phyloP scores from a whole-genome alignment of 176 grass and related monocot genomes.

The Bonia amplexicaulis region DNA sequence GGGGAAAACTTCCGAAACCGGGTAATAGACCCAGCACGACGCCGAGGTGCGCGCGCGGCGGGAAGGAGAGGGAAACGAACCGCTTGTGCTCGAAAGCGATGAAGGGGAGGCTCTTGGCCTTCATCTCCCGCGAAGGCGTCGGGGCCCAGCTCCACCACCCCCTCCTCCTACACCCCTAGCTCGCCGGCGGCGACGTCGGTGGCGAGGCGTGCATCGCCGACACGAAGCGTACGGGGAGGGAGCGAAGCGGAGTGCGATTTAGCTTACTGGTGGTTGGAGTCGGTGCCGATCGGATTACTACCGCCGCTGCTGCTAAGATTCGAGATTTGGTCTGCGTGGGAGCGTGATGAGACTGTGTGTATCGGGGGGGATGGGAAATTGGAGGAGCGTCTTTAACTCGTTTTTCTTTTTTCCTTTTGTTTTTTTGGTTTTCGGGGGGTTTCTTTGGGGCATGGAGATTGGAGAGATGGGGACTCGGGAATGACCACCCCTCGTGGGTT shows the following conservation, averaged over 20 bases:
- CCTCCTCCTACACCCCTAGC: too few relatives aligned
- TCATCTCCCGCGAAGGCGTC: conserved; percentile 42
- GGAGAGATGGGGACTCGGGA: conserved; percentile 2
- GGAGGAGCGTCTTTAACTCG: background rate
- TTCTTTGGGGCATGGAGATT: background rate
- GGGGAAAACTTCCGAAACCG: background rate
- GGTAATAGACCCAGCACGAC: background rate
- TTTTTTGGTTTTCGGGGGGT: background rate
- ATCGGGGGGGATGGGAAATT: conserved; percentile 22
- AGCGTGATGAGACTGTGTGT: background rate
- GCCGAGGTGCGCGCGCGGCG: background rate
- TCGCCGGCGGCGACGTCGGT: background rate
- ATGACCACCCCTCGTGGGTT: background rate
- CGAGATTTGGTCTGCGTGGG: conserved; percentile 36
- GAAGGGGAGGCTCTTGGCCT: conserved; percentile 72
- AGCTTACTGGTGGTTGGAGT: conserved; percentile 28
- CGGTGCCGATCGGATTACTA: conserved; percentile 23
- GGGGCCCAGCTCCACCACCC: background rate
- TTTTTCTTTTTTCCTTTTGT: background rate
- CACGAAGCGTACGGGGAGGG: conserved; percentile 17
- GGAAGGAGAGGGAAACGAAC: conserved; percentile 37
- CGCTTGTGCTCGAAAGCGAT: conserved; percentile 83
- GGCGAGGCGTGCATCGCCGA: background rate
- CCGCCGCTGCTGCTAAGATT: conserved; percentile 9
- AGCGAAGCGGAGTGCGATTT: conserved; percentile 29